Evolutionary conservation across 2,329 filamentous ascomycete species (phyloP).

Genomic region (Myriosclerotinia duriaeana): DNA sequence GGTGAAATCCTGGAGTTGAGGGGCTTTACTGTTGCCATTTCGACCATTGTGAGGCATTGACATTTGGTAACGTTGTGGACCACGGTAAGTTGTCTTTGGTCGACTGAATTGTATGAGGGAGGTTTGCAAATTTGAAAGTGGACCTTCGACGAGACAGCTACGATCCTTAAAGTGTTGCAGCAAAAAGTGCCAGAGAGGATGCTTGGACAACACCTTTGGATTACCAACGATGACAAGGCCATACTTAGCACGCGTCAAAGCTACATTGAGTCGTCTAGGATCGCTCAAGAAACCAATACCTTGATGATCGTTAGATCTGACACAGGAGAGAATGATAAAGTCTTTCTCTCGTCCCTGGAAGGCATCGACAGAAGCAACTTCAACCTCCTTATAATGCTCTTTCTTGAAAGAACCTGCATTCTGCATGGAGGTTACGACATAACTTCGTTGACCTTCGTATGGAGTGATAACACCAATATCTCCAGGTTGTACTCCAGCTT

Average conservation of each 20-base stretch:
- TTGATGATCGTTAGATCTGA: conserved; percentile 97
- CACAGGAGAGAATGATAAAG: conserved; percentile 96
- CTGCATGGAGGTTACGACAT: conserved; percentile 99
- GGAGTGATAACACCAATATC: conserved; percentile 98
- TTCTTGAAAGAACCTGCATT: conserved; percentile 97
- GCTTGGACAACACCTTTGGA: conserved; percentile 95
- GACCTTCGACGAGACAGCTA: conserved; percentile 93
- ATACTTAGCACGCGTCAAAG: conserved; percentile 93
- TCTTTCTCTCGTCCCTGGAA: conserved; percentile 99
- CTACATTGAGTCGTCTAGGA: conserved; percentile 94
- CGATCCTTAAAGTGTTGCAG: conserved; percentile 95
- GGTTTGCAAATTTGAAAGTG: conserved; percentile 91
- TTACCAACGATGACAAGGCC: conserved; percentile 96
- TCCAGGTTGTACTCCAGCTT: conserved; percentile 88
- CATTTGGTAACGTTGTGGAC: conserved; percentile 82
- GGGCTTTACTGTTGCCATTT: conserved; percentile 37
- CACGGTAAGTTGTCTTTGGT: conserved; percentile 88
- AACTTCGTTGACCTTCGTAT: conserved; percentile 97
- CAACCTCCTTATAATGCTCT: conserved; percentile 96
- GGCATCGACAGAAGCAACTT: conserved; percentile 96
- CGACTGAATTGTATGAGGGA: conserved; percentile 93
- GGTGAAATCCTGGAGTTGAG: conserved; percentile 37
- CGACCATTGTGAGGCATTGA: conserved; percentile 54
- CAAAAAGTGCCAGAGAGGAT: conserved; percentile 95
- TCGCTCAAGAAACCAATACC: conserved; percentile 99